Conservation (phyloP, 1,284 basidiomycete species). For the Papiliotrema nemorosa region DNA sequence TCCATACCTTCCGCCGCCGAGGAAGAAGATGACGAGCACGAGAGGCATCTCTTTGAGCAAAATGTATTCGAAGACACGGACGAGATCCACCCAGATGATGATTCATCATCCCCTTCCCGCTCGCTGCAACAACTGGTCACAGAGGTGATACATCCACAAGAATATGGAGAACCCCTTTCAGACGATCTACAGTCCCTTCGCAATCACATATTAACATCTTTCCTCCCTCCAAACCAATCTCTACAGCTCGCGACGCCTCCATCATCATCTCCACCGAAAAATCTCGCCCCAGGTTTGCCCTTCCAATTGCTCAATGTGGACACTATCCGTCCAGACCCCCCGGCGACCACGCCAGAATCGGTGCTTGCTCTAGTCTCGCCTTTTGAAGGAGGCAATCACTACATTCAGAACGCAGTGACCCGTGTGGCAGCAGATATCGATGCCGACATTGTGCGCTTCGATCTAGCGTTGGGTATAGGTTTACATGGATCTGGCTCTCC, state of each 20-base stretch:
- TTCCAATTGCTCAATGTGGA: background rate
- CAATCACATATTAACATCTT: constrained; percentile 16
- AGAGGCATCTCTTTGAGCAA: too few species aligned
- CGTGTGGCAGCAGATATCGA: constrained; percentile 67
- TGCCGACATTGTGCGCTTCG: constrained; percentile 75
- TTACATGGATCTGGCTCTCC: constrained; percentile 56
- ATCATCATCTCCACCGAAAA: background rate
- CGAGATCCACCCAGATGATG: background rate
- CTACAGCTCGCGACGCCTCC: background rate
- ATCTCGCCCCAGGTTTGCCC: background rate
- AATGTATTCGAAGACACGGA: too few species aligned
- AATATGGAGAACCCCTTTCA: background rate
- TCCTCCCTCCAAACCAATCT: constrained; percentile 21
- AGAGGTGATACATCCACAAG: background rate
- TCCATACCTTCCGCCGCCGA: background rate
- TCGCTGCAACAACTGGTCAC: background rate
- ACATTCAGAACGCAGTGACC: constrained; percentile 70
- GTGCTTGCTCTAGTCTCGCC: constrained; percentile 77
- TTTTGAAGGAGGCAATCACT: constrained; percentile 74
- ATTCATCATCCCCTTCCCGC: background rate
- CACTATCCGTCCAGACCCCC: too few species aligned
- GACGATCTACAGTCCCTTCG: constrained; percentile 10
- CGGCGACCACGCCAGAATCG: constrained; percentile 54
- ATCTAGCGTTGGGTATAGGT: constrained; percentile 60
- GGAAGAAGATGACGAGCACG: too few species aligned